Evolutionary conservation across 2,329 filamentous ascomycete species (phyloP), one percentile per base, ranked within the genome.

Genomic region (Epichloe bromicola): DNA sequence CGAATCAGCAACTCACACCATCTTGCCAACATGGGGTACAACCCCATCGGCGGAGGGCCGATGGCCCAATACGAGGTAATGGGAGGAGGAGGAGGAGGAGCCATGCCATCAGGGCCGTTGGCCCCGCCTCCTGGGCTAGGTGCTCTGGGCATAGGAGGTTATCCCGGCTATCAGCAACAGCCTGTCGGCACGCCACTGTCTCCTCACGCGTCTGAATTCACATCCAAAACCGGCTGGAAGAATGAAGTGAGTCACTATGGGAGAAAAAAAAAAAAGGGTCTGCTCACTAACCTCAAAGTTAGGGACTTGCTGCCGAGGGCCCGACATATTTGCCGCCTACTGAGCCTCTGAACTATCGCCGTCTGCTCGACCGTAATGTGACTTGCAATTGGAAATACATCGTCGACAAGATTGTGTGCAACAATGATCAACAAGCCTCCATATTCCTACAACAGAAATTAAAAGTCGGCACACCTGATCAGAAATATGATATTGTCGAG

Each of bases 381-480:
- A 95, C 87, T 62, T 97, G 91, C 71, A 94, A 98, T 72, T 98
- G 91, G 93, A 95, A 93, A 71, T 96, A 95, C 66, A 96, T 98
- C 60, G 93, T 98, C 51, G 91, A 98, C 73, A 97, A 97, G 75
- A 98, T 98, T 64, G 90, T 98, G 58, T 94, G 88, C 79, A 96
- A 90, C 72, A 97, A 98, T 67, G 93, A 98, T 64, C 93, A 98
- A 68, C 93, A 98, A 69, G 93, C 94, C 10, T 98, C 93, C 2
- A 97, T 98, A 61, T 98, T 98, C 70, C 75, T 98, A 43, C 93
- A 98, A 67, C 93, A 98, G 71, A 98, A 98, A 73, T 85, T 98
- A 59, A 98, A 98, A 72, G 86, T 96, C 55, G 90, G 90, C 53
- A 96, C 90, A 4, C 77, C 84, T 0, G 90, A 97, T 62, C 93